Conservation (phyloP, 108 stramenopile species). For the Schizochytrium sp. region DNA sequence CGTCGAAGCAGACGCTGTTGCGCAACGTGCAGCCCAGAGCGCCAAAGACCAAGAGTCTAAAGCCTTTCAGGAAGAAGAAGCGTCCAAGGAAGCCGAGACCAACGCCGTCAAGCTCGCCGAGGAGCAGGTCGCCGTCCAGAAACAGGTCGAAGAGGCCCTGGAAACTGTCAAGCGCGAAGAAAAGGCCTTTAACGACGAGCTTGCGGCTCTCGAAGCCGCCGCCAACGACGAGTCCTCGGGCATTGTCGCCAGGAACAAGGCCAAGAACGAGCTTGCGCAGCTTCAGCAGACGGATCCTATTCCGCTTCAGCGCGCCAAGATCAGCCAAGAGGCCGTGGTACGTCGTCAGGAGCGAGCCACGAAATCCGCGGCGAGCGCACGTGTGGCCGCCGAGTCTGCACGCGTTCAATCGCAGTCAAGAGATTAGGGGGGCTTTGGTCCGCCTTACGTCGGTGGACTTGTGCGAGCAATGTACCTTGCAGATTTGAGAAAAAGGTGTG, state of each 20-base stretch:
- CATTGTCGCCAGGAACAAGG: background rate
- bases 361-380: background rate
- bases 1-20: background rate
- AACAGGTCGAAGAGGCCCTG: slow-evolving; percentile 14
- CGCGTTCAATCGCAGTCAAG: too few species aligned
- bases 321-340: background rate
- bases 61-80: background rate
- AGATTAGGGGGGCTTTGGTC: too few species aligned
- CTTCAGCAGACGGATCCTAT: background rate
- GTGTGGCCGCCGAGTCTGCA: background rate
- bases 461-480: too few species aligned
- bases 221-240: slow-evolving; percentile 5
- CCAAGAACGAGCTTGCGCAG: slow-evolving; percentile 6
- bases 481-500: too few species aligned
- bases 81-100: background rate
- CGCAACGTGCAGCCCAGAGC: background rate
- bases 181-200: background rate
- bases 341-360: background rate
- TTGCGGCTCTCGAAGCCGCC: background rate
- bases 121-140: slow-evolving; percentile 8
- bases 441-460: too few species aligned
- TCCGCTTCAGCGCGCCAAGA: background rate
- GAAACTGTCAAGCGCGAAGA: background rate
- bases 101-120: background rate
- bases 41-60: background rate